Conservation (phyloP, 164 flowering plant genomes). For the Vitis vinifera region ASM3070453v1 NC_081818.1:7368501-7369000, state of each 20-base stretch:
- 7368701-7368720: not conserved
- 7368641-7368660: not conserved
- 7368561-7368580: too few species aligned
- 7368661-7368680: too few species aligned
- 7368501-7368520: too few species aligned
- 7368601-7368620: not conserved
- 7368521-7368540: too few species aligned
- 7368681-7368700: not conserved
- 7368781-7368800: not conserved
- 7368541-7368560: too few species aligned
- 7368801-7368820: not conserved
- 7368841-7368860: not conserved
- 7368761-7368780: not conserved
- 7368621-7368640: not conserved
- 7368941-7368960: not conserved
- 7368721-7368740: too few species aligned
- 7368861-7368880: not conserved
- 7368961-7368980: not conserved
- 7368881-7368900: not conserved
- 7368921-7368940: not conserved
- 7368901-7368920: not conserved
- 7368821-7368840: not conserved
- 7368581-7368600: not conserved
- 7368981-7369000: conserved; percentile 46
- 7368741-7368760: not conserved